phyloP scores from a whole-genome alignment of 1,284 basidiomycete species.

The Tetrapyrgos nigripes region DNA sequence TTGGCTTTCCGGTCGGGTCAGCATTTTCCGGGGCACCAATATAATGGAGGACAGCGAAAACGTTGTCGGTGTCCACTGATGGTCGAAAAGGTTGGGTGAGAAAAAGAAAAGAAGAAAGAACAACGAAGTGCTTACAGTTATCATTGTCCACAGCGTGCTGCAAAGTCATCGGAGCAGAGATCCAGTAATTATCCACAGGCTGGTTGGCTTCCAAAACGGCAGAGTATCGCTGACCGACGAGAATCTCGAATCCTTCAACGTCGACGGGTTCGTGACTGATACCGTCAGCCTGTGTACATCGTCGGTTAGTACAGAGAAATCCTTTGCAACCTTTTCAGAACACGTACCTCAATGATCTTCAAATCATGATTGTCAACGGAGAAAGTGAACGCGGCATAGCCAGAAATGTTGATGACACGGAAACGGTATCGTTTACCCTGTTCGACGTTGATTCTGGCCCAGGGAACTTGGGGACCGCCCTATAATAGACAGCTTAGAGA shows the following conservation, averaged over 20 bases:
- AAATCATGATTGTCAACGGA: slow-evolving; percentile 55
- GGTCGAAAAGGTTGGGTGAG: neutral
- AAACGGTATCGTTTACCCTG: slow-evolving; percentile 59
- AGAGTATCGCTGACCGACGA: slow-evolving; percentile 60
- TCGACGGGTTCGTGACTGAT: slow-evolving; percentile 48
- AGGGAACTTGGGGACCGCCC: slow-evolving; percentile 42
- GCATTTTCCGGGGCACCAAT: slow-evolving; percentile 18
- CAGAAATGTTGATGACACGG: slow-evolving; percentile 54
- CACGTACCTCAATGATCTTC: slow-evolving; percentile 45
- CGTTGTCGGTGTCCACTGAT: slow-evolving; percentile 22
- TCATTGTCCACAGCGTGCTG: slow-evolving; percentile 13
- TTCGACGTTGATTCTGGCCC: slow-evolving; percentile 45
- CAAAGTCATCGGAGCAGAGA: slow-evolving; percentile 18
- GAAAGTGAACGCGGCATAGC: slow-evolving; percentile 39
- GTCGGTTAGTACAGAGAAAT: slow-evolving; percentile 18
- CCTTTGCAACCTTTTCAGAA: neutral
- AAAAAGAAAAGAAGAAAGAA: neutral
- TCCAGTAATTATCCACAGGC: slow-evolving; percentile 16
- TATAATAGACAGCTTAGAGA: neutral
- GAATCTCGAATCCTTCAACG: slow-evolving; percentile 44
- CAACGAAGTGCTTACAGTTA: slow-evolving; percentile 5
- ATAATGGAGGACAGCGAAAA: slow-evolving; percentile 23
- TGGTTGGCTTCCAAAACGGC: slow-evolving; percentile 37
- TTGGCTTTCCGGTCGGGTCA: slow-evolving; percentile 15
- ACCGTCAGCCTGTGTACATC: slow-evolving; percentile 47